phyloP scores from a whole-genome alignment of 805 yeast species.

The Candida wancherniae region DNA sequence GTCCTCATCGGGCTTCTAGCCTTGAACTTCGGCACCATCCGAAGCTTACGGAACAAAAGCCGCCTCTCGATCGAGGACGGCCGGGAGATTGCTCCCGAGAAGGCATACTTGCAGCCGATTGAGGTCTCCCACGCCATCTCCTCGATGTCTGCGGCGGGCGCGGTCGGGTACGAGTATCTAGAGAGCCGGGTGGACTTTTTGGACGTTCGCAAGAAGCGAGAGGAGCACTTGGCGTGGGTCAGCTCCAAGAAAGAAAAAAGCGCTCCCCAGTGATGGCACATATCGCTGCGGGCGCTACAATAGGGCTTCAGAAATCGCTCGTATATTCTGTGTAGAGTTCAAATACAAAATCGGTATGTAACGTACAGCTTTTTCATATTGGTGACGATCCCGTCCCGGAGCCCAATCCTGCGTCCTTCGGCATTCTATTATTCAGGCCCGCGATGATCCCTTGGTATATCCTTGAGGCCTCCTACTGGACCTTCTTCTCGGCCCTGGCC shows the following conservation, averaged over 20 bases:
- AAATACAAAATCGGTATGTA: background rate
- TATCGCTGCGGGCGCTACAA: background rate
- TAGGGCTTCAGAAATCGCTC: background rate
- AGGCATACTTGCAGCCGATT: conserved; percentile 42
- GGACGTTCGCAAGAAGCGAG: conserved; percentile 43
- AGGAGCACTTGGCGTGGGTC: conserved; percentile 39
- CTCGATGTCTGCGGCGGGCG: conserved; percentile 44
- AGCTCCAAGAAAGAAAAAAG: background rate
- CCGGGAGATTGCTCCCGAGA: conserved; percentile 24
- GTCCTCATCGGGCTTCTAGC: conserved; percentile 43
- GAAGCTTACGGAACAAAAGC: conserved; percentile 21
- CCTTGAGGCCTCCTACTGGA: conserved; percentile 8
- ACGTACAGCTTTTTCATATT: background rate
- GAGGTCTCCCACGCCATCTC: conserved; percentile 42
- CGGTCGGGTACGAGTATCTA: conserved; percentile 41
- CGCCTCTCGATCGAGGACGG: conserved; percentile 17
- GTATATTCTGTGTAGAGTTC: background rate
- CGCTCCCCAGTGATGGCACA: background rate
- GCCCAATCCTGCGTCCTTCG: background rate
- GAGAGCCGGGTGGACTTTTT: conserved; percentile 51
- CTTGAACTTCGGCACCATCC: conserved; percentile 36
- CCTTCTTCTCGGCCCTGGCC: conserved; percentile 44
- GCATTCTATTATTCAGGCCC: background rate
- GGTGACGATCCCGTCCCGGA: background rate
- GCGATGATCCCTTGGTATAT: background rate